phyloP scores from a whole-genome alignment of 306 rosid species.

The Styphnolobium japonicum region DNA sequence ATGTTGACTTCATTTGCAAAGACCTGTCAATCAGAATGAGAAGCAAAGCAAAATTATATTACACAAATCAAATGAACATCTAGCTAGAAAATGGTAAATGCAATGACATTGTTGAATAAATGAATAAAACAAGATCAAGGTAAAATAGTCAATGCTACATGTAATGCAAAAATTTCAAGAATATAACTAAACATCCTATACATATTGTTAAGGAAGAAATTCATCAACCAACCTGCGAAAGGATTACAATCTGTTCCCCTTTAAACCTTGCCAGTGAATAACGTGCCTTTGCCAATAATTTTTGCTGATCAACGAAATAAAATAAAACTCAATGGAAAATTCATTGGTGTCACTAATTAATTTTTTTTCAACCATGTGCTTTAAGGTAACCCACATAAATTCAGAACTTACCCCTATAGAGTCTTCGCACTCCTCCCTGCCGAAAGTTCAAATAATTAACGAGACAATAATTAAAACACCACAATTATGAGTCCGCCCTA shows the following conservation, averaged over 20 bases:
- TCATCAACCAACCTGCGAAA: conserved; percentile 77
- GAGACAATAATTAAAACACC: not conserved
- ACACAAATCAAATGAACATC: not conserved
- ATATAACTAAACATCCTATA: conserved; percentile 13
- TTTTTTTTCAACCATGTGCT: conserved; percentile 7
- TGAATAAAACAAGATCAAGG: not conserved
- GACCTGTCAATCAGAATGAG: conserved; percentile 49
- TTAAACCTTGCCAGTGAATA: conserved; percentile 83
- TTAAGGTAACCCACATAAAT: not conserved
- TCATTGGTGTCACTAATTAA: conserved; percentile 12
- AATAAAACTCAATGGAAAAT: conserved; percentile 12
- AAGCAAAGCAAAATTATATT: not conserved
- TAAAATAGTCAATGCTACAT: not conserved
- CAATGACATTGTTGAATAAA: not conserved
- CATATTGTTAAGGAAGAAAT: conserved; percentile 20
- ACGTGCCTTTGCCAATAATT: conserved; percentile 85
- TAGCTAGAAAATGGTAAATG: conserved; percentile 4
- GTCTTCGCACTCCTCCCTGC: conserved; percentile 94
- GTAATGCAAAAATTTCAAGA: not conserved
- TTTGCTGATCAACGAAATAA: conserved; percentile 52
- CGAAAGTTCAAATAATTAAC: conserved; percentile 27
- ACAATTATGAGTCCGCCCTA: not conserved
- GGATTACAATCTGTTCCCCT: conserved; percentile 90
- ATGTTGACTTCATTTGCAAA: conserved; percentile 87
- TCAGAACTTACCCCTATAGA: conserved; percentile 71